phyloP scores from a whole-genome alignment of 306 rosid genomes.

The Malus orientalis region DNA sequence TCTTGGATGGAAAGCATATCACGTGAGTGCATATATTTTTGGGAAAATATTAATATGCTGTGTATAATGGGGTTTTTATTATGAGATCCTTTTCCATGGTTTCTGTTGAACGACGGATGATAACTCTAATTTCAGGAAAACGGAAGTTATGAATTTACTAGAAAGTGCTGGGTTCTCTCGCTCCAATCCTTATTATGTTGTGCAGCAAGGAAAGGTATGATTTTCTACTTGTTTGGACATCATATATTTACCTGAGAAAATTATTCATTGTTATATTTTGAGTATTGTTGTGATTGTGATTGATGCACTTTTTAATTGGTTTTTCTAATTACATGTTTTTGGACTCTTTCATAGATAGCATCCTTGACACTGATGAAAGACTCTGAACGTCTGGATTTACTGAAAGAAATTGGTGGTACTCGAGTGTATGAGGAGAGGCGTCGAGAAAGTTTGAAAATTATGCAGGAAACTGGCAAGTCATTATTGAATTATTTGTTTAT shows the following conservation, averaged over 20 bases:
- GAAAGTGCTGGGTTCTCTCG: constrained; percentile 99
- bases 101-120: background rate
- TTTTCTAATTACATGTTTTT: background rate
- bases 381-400: constrained; percentile 84
- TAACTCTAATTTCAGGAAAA: constrained; percentile 52
- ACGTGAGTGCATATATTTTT: constrained; percentile 46
- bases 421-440: constrained; percentile 98
- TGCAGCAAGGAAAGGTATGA: constrained; percentile 95
- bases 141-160: constrained; percentile 95
- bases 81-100: background rate
- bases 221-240: constrained; percentile 15
- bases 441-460: constrained; percentile 91
- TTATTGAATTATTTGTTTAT: background rate
- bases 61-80: background rate
- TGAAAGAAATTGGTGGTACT: constrained; percentile 98
- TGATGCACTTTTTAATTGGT: background rate
- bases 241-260: background rate
- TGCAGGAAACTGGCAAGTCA: constrained; percentile 88
- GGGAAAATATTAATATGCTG: background rate
- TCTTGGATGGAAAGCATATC: constrained; percentile 93
- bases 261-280: constrained; percentile 5
- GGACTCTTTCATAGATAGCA: constrained; percentile 53
- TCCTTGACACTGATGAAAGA: constrained; percentile 94
- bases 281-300: background rate
- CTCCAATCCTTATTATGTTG: constrained; percentile 98